Evolutionary conservation across 177 flowering plant species (phyloP).

Genomic region (Vitis hybrid): DNA sequence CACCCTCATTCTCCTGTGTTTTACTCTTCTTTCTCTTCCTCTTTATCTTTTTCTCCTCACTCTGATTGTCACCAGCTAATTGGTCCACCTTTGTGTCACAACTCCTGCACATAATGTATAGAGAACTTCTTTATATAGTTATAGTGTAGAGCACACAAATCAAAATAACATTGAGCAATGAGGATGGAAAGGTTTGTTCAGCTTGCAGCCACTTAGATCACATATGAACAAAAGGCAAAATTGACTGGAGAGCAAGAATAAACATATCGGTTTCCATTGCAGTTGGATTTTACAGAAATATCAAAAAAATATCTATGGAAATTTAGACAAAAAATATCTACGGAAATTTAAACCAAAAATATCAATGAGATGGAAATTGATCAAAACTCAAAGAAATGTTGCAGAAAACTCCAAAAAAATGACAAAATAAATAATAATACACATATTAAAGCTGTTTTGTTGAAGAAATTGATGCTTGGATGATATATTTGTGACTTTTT

Average conservation of each 20-base stretch:
- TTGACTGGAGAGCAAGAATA: too few relatives aligned
- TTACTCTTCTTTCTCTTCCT: constrained; percentile 31
- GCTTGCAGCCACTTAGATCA: neutral
- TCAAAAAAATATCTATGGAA: too few relatives aligned
- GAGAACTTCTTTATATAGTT: neutral
- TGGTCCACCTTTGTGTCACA: neutral
- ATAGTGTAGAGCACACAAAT: neutral
- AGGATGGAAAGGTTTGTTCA: neutral
- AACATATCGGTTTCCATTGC: neutral
- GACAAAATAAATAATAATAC: too few relatives aligned
- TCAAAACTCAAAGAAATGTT: too few relatives aligned
- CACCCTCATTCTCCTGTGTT: constrained; percentile 8
- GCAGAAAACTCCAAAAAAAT: too few relatives aligned
- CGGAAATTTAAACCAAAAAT: too few relatives aligned
- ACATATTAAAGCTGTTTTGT: too few relatives aligned
- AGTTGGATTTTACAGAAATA: neutral
- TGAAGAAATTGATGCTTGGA: too few relatives aligned
- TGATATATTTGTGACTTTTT: too few relatives aligned
- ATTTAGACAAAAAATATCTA: too few relatives aligned
- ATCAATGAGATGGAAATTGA: too few relatives aligned
- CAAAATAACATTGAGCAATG: neutral
- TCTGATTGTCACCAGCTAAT: neutral
- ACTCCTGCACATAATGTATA: neutral
- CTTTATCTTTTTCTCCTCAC: constrained; percentile 19
- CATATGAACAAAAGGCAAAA: neutral